Evolutionary conservation across 345 rosid genomes (phyloP), one percentile per base, ranked within the genome.

Genomic region (Hirschfeldia incana): DNA sequence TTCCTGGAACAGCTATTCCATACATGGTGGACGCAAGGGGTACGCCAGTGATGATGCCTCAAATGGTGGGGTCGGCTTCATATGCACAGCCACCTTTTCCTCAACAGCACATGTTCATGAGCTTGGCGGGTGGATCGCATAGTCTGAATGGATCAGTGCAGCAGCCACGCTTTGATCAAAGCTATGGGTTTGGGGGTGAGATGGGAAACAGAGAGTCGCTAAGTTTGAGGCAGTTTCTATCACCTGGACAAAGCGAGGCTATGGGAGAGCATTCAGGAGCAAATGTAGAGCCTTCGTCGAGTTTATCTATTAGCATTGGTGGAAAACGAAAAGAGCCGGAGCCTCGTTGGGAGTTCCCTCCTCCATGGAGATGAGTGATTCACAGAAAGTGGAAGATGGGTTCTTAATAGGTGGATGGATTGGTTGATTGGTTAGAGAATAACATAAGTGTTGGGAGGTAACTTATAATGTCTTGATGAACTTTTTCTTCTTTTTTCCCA

Each of bases 241-340:
- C 88, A 68, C 88, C 92, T 3, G 82, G 77, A 76, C 94, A 86
- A 74, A 83, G 83, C 30, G 84, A 86, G 79, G 69, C 84, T 1
- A 44, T 81, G 70, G 92, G 89, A 58, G 97, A 94, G 79, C 90
- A 83, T 51, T 63, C 83, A 13, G 80, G 89, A 81, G 81, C 80
- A 66, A 84, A 77, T 73, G 76, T 86, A 33, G 97, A 87, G 39
- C 85, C 90, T 11, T 78, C 92, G 10, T 85, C 93, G 1, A 83
- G 90, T 82, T 85, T 94, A 9, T 81, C 81, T 28, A 65, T 72
- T 29, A 85, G 88, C 57, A 76, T 83, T 15, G 91, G 89, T 44
- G 89, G 80, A 27, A 95, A 91, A 78, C 87, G 97, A 76, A 92
- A 92, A 86, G 96, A 93, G 78, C 96, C 94, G 0, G 98, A 95